Conservation (phyloP, 2,329 filamentous ascomycete genomes). For the Fusarium metavorans region DNA sequence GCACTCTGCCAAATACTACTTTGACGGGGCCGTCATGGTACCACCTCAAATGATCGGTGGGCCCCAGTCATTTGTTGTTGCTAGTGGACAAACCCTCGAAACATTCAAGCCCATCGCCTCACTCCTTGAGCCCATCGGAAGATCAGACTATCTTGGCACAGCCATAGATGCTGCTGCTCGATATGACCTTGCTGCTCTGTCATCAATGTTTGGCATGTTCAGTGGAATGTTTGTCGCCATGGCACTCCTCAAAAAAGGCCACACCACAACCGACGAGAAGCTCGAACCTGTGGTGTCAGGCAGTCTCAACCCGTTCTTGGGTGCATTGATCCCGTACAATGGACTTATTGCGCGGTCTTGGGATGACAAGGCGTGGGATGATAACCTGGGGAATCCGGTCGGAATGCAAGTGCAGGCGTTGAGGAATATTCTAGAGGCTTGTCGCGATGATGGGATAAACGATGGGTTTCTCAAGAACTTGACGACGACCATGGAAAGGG, state of each 20-base stretch:
- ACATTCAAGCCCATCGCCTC: background rate
- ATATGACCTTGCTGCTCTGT: conserved; percentile 10
- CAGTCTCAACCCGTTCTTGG: background rate
- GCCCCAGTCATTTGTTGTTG: background rate
- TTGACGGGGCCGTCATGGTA: background rate
- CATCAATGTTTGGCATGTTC: conserved; percentile 11
- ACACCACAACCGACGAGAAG: background rate
- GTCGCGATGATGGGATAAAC: background rate
- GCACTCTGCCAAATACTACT: background rate
- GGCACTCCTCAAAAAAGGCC: background rate
- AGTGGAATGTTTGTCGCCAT: conserved; percentile 4
- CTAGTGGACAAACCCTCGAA: background rate
- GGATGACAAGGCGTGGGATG: background rate
- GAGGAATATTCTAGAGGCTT: background rate
- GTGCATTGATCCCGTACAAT: background rate
- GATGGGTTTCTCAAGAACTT: background rate
- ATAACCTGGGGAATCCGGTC: background rate
- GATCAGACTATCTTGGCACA: background rate
- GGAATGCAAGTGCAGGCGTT: background rate
- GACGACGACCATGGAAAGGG: background rate
- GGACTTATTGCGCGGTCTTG: background rate
- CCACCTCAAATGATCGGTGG: background rate
- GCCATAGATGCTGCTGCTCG: background rate
- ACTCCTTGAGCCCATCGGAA: background rate
- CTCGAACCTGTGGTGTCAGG: background rate